Conservation (phyloP, 352 stramenopile species). For the Plasmopara halstedii region DNA sequence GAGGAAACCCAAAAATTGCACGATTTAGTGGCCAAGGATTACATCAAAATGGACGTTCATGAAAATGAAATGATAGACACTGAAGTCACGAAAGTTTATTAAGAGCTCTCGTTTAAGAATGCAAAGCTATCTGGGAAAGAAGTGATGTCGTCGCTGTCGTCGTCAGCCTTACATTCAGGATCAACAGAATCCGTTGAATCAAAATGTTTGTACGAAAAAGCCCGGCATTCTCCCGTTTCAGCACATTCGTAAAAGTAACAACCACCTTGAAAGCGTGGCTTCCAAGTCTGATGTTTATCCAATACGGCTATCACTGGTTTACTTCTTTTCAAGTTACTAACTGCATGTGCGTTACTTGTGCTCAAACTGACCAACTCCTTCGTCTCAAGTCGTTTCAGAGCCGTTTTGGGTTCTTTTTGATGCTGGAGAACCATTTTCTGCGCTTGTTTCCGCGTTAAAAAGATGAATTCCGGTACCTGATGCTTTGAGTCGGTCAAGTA, state of each 20-base stretch:
- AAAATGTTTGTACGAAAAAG: constrained; percentile 3
- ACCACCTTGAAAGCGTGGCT: constrained; percentile 59
- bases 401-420: constrained; percentile 33
- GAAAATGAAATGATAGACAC: constrained; percentile 25
- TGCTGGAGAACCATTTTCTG: constrained; percentile 54
- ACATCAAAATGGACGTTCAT: constrained; percentile 26
- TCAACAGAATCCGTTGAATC: background rate
- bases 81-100: constrained; percentile 81
- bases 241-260: constrained; percentile 74
- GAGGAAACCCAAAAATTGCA: constrained; percentile 71
- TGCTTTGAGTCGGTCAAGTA: constrained; percentile 52
- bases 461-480: constrained; percentile 47
- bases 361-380: constrained; percentile 7
- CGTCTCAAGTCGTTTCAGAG: constrained; percentile 46
- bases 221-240: constrained; percentile 55
- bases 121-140: constrained; percentile 68
- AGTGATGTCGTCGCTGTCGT: constrained; percentile 20
- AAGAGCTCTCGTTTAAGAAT: constrained; percentile 36
- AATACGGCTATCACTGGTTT: constrained; percentile 20
- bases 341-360: constrained; percentile 7
- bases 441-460: constrained; percentile 70
- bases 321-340: constrained; percentile 36
- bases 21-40: constrained; percentile 50
- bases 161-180: constrained; percentile 11
- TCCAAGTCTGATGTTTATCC: constrained; percentile 34